Evolutionary conservation across 2,329 filamentous ascomycete genomes (phyloP), one percentile per base, ranked within the genome.

Genomic region (Diaporthe humulicola): DNA sequence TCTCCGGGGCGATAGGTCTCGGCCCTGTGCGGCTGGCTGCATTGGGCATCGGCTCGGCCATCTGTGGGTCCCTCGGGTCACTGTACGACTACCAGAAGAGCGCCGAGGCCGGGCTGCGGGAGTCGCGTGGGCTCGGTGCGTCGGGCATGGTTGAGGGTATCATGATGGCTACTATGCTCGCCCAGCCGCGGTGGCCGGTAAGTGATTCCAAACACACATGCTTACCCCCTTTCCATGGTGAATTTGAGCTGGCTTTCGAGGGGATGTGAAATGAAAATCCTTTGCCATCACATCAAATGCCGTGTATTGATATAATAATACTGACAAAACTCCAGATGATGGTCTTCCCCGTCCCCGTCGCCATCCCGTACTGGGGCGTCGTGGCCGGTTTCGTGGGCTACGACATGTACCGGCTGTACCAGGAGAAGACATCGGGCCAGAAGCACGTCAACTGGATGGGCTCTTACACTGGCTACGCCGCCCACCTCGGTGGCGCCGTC

Each of bases 111-210:
- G 73, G 74, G 45, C 54, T 64, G 54, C 52, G 25, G 17, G 64
- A 75, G 30, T 30, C 56, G 22, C 40, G 64, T 38, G 75, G 75
- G 9, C 76, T 79, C 4, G 79, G 79, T 36, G 79, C 79, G n/a
- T 78, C 76, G 30, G 79, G 78, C 4, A 77, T 80, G 66, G 76
- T 80, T 25, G 50, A 77, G 70, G 79, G 79, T 19, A 42, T 80
- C 60, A 70, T 77, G 61, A 73, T 77, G 30, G 78, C 77, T 22
- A 72, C 76, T 22, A 75, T 77, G 66, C 71, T 75, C 9, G 75
- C 73, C 3, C 73, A 61, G 38, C 79, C 79, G 9, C 25, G 40
- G 4, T 42, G 74, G 45, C 76, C 71, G 6, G 64, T 67, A 12
- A 52, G 64, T 38, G 4, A 14, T 38, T 38, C 4, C 7, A 12